Conservation (phyloP, 2,329 filamentous ascomycete species). For the Trichoderma harzianum region DNA sequence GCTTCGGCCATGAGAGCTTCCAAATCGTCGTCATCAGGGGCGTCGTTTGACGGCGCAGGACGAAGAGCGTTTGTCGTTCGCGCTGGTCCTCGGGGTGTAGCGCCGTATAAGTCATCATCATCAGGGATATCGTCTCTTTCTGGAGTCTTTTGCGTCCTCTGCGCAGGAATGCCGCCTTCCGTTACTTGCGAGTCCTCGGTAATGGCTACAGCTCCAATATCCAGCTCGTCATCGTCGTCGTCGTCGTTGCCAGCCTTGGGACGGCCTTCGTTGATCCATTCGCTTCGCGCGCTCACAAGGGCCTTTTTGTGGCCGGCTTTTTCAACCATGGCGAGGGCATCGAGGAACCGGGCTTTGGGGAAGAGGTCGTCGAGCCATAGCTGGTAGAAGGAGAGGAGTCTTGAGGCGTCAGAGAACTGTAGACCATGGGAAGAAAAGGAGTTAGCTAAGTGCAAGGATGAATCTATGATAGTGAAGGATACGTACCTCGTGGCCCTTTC, state of each 20-base stretch:
- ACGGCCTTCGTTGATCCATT: conserved; percentile 79
- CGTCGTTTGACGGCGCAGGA: conserved; percentile 25
- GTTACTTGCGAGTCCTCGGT: neutral
- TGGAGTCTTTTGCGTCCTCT: conserved; percentile 30
- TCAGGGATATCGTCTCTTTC: conserved; percentile 31
- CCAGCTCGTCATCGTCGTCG: conserved; percentile 32
- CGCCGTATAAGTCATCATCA: conserved; percentile 54
- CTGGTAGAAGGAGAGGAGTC: conserved; percentile 86
- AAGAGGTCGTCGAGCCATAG: conserved; percentile 96
- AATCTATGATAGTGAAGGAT: neutral
- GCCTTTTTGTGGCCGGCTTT: conserved; percentile 84
- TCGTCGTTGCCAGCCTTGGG: conserved; percentile 42
- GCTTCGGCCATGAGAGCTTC: conserved; percentile 53
- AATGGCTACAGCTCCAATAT: neutral
- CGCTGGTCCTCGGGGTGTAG: conserved; percentile 42
- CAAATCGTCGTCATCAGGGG: conserved; percentile 47
- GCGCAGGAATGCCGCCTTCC: neutral
- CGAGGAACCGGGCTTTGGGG: conserved; percentile 88
- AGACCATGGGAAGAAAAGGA: neutral
- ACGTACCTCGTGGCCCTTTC: conserved; percentile 84
- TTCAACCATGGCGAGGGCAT: conserved; percentile 86
- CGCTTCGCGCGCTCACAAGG: conserved; percentile 69
- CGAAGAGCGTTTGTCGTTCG: conserved; percentile 18
- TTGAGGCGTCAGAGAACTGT: conserved; percentile 78
- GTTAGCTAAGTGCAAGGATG: neutral